Evolutionary conservation across 2,329 filamentous ascomycete genomes (phyloP).

Genomic region (Colletotrichum eremochloae): DNA sequence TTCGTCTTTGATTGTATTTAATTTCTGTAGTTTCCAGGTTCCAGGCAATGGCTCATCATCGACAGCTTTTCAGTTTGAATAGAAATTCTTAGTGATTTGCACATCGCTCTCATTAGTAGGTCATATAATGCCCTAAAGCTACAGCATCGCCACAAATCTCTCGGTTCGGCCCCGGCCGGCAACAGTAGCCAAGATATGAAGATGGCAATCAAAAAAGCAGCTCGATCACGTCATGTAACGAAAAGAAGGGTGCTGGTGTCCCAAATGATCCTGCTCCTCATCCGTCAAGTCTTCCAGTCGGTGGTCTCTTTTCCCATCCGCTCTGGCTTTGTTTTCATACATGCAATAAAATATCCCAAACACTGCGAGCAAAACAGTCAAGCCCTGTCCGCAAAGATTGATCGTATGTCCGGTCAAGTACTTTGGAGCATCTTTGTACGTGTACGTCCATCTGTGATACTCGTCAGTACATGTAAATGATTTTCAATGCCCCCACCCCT

Average conservation of each 20-base stretch:
- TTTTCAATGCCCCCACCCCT: background rate
- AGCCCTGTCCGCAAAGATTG: conserved; percentile 66
- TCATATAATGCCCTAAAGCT: background rate
- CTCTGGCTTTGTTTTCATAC: conserved; percentile 65
- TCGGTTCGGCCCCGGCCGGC: fast-evolving
- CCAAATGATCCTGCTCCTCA: conserved; percentile 61
- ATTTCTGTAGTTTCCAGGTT: too few species aligned
- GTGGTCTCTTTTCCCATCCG: conserved; percentile 49
- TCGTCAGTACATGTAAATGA: conserved; percentile 32
- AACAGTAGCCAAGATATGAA: too few species aligned
- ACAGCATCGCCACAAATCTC: fast-evolving
- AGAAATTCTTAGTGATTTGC: background rate
- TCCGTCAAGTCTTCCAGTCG: conserved; percentile 63
- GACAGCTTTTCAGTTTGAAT: background rate
- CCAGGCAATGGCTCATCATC: background rate
- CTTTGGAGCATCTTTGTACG: conserved; percentile 58
- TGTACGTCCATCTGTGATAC: conserved; percentile 63
- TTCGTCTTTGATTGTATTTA: too few species aligned
- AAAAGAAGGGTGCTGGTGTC: conserved; percentile 68
- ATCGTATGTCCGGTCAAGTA: conserved; percentile 67
- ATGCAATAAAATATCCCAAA: conserved; percentile 66
- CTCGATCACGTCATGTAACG: conserved; percentile 62
- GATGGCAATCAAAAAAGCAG: background rate
- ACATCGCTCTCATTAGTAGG: background rate
- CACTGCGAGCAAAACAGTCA: conserved; percentile 58